Evolutionary conservation across 2,329 filamentous ascomycete genomes (phyloP), one percentile per base, ranked within the genome.

Genomic region (Beauveria caledonica): DNA sequence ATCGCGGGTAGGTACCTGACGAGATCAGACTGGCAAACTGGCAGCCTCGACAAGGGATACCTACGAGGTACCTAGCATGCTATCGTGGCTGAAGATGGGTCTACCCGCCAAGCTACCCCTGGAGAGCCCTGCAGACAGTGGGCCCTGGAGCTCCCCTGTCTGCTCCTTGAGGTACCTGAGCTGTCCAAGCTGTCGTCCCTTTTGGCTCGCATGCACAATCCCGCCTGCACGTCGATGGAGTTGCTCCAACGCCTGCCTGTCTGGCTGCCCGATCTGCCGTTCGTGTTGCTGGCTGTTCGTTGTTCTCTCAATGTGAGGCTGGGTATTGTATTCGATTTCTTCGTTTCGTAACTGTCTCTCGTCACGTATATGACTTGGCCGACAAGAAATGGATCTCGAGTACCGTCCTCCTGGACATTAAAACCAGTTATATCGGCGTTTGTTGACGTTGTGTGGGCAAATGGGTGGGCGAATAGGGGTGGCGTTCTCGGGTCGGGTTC

Each of bases 91-190:
- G 36, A 23, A 19, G 29, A 36, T 58, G 55, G 55, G 45, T n/a
- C 36, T 25, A n/a, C n/a, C 55, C 55, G 55, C 46, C 29, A 10
- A 58, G 36, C 33, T 58, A 58, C 55, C 55, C 55, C 55, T 58
- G 45, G 33, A 36, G 33, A 36, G 33, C 33, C 33, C 33, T 36
- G 33, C 15, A 36, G 33, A 13, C 33, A 36, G 33, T 36, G 33
- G 33, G 10, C 33, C 33, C 33, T 36, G 33, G 33, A 36, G 33
- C 33, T 36, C 33, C 33, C 33, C 33, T 13, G 33, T 36, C 33
- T 36, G 33, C 33, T 36, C 11, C 15, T 19, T 29, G 23, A 49
- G 46, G 46, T 21, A 49, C 46, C 25, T 9, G 44, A 46, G 44
- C 36, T 36, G 33, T 36, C 10, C 11, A 15, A 36, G 11, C 33